These are phyloP conservation scores for Hyphopichia buzzinii DNA, from an alignment of 1,139 yeast genomes.

Conservation along the genomic window DNA sequence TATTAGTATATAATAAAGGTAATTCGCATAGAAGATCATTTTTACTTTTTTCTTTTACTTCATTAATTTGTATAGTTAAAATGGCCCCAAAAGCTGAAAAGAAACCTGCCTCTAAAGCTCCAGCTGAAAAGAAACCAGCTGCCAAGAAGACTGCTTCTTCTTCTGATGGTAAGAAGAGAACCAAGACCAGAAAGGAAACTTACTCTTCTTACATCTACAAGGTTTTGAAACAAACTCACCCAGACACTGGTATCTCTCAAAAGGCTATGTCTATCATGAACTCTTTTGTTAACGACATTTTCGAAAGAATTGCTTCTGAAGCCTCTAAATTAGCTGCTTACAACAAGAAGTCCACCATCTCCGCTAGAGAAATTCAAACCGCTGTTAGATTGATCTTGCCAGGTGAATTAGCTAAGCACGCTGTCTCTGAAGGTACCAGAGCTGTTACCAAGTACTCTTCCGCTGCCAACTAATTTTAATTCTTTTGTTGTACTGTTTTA, in stretches of 20 bases:
- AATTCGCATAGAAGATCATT: neutral
- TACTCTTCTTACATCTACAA: constrained; percentile 98
- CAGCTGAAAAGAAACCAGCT: constrained; percentile 94
- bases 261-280: constrained; percentile 99
- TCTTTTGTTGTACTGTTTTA: constrained; percentile 6
- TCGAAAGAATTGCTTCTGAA: constrained; percentile 94
- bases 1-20: neutral
- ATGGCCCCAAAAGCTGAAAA: constrained; percentile 99
- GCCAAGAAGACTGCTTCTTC: constrained; percentile 90
- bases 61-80: constrained; percentile 15
- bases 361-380: constrained; percentile 99
- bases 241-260: constrained; percentile 99
- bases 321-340: constrained; percentile 99
- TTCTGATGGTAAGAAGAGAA: constrained; percentile 87
- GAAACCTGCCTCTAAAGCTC: constrained; percentile 99
- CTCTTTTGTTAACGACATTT: constrained; percentile 96
- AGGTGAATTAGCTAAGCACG: constrained; percentile 99
- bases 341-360: constrained; percentile 98
- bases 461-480: constrained; percentile 49
- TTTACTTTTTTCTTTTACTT: constrained; percentile 7
- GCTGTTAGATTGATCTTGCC: constrained; percentile 99
- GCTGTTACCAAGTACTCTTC: constrained; percentile 99
- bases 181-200: constrained; percentile 98
- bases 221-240: constrained; percentile 98
- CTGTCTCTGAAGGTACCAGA: constrained; percentile 99